Base-by-base conservation (phyloP, 257 asterid genomes). In the Nicotiana otophora region DNA sequence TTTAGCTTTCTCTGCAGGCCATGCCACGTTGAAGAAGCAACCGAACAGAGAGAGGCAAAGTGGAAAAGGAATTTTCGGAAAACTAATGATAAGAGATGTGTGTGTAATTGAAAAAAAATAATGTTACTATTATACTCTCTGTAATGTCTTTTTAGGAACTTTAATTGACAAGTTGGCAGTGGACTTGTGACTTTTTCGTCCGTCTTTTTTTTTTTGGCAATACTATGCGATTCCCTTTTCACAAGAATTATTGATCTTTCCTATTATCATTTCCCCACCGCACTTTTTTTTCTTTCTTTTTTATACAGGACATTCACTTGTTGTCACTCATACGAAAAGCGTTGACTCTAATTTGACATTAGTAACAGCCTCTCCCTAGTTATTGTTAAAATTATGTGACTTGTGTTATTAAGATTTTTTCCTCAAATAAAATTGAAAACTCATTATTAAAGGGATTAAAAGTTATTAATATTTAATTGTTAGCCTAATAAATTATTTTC, bases 21-120 rank as follows among this genome's bases (percentile, higher is more conserved):
- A 70, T 82, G 81, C 81, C 84, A 55, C 81, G 84, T 69, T 74
- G 74, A 60, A 58, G 26, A 31, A 14, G 5, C 60, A 60, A 63
- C 74, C 82, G 58, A 78, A 57, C 39, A 61, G 14, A 34, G 34
- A 61, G 14, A 39, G 78, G 58, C 9, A 70, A 33, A 39, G 55
- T 39, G 17, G 78, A 39, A 39, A 42, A 42, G 8, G 67, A 19
- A 61, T 68, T 68, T 68, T 68, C 3, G 53, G 36, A 26, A 14
- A 77, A 9, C 33, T 77, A 77, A 57, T 28, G 48, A 33, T 54
- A 77, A 54, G 23, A 6, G 12, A 58, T 77, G 46, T 11, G 16
- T 26, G 17, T 53, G 17, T 8, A 67, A 67, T 33, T 19, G 19
- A 2, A 2, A 16, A 23, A 55, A 16, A 15, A 16, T 11, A 11